Percentiles rank a stretch among this genome's conserved stretches.
Evolutionary conservation across 345 rosid genomes (phyloP).

Genomic region (Arabis hirsuta): DNA sequence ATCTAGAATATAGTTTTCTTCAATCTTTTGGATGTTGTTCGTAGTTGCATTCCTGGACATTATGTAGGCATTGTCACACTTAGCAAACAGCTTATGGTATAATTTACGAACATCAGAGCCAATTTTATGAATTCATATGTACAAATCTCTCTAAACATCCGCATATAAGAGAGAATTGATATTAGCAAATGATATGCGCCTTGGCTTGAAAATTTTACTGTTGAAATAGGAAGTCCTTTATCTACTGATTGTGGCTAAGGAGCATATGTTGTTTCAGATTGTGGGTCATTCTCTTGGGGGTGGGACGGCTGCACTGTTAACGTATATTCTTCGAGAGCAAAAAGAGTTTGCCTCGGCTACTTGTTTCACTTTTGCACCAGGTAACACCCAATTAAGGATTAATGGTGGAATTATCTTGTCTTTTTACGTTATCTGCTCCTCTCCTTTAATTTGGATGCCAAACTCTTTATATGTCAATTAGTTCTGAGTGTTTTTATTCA

Average conservation of each 20-base stretch:
- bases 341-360: slow-evolving; percentile 80
- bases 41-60: not conserved
- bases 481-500: slow-evolving; percentile 24
- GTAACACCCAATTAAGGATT: slow-evolving; percentile 41
- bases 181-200: not conserved
- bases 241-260: slow-evolving; percentile 16
- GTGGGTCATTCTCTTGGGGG: slow-evolving; percentile 99
- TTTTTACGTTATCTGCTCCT: slow-evolving; percentile 4
- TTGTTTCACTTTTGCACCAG: slow-evolving; percentile 94
- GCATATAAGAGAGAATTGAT: not conserved
- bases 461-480: slow-evolving; percentile 17
- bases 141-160: slow-evolving; percentile 1
- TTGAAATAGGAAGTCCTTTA: not conserved
- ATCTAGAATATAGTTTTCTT: not conserved
- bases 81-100: not conserved
- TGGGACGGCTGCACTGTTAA: slow-evolving; percentile 91
- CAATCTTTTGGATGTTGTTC: not conserved
- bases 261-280: slow-evolving; percentile 55
- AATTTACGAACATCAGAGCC: slow-evolving; percentile 9
- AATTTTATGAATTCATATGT: not conserved
- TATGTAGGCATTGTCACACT: slow-evolving; percentile 8
- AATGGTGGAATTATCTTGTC: not conserved
- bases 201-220: not conserved
- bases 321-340: slow-evolving; percentile 89
- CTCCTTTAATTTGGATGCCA: not conserved